Evolutionary conservation across 202 grass and related monocot species (phyloP).

Genomic region (Panicum hallii): DNA sequence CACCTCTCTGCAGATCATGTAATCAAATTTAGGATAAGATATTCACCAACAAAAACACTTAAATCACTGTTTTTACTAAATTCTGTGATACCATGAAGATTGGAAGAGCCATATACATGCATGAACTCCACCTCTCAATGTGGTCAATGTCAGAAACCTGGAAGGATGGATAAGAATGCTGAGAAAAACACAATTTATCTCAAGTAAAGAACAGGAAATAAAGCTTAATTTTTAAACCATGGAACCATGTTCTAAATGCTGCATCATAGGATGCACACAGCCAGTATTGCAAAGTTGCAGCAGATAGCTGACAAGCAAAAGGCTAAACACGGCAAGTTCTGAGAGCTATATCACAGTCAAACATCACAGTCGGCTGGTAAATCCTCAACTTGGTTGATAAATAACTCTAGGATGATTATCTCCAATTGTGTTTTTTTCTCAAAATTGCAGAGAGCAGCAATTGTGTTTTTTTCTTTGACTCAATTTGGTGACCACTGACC

Average conservation of each 20-base stretch:
- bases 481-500: background rate
- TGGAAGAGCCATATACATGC: conserved; percentile 98
- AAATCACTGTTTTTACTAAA: conserved; percentile 14
- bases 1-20: conserved; percentile 78
- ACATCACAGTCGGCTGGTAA: too few species aligned
- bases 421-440: too few species aligned
- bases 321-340: background rate
- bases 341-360: too few species aligned
- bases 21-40: conserved; percentile 11
- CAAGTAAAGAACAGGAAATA: conserved; percentile 30
- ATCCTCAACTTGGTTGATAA: too few species aligned
- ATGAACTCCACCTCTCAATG: conserved; percentile 88
- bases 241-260: background rate
- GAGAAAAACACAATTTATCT: conserved; percentile 16
- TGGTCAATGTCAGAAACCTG: conserved; percentile 94
- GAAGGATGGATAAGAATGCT: conserved; percentile 28
- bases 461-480: background rate
- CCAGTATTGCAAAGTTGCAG: background rate
- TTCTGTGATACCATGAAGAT: conserved; percentile 78
- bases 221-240: conserved; percentile 4
- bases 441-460: too few species aligned
- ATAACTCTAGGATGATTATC: too few species aligned
- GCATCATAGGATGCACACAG: background rate
- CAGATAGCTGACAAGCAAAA: background rate
- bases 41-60: conserved; percentile 26